Evolutionary conservation across 2,329 filamentous ascomycete genomes (phyloP), one percentile per base, ranked within the genome.

Genomic region (Metarhizium sp.): DNA sequence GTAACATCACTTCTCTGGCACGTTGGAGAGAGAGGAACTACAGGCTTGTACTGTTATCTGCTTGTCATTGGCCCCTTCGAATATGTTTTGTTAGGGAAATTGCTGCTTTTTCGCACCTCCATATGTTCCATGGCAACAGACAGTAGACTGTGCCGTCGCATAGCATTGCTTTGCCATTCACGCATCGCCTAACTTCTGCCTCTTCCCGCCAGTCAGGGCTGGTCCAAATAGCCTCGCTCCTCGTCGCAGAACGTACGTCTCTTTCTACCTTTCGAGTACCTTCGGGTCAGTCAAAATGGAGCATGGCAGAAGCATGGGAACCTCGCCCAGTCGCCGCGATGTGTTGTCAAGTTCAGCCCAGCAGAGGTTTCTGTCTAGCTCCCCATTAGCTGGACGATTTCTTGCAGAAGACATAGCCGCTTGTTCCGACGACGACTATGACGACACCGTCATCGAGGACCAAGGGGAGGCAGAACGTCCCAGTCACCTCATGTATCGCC

Each of bases 331-430:
- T 32, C 50, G 53, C 14, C 53, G 53, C 25, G 53, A 53, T 36
- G 16, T 53, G 3, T 16, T 52, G 32, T 56, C 58, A 7, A 36
- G 47, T n/a, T 46, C 59, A 29, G 50, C 56, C 18, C 53, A 52
- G 13, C 53, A 55, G 14, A 34, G 50, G 11, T 84, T 84, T 67
- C 73, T 73, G 30, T 78, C 81, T 25, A 73, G 76, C 32, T 86
- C 86, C n/a, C 84, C 85, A 25, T 75, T 87, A 50, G 86, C 84
- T 1, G 81, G 87, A 59, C 80, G 81, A 34, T 79, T 81, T 38
- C 75, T 90, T 56, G 84, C 84, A 6, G 76, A 81, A 42, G 86
- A 90, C 66, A 72, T 89, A 7, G 84, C 83, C 40, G 80, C 82
- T 52, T 86, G 81, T 58, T 78, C 79, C 4, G 82, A 84, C 38